phyloP scores from a whole-genome alignment of 495 filamentous ascomycete species.

The Neurospora sp. region DNA sequence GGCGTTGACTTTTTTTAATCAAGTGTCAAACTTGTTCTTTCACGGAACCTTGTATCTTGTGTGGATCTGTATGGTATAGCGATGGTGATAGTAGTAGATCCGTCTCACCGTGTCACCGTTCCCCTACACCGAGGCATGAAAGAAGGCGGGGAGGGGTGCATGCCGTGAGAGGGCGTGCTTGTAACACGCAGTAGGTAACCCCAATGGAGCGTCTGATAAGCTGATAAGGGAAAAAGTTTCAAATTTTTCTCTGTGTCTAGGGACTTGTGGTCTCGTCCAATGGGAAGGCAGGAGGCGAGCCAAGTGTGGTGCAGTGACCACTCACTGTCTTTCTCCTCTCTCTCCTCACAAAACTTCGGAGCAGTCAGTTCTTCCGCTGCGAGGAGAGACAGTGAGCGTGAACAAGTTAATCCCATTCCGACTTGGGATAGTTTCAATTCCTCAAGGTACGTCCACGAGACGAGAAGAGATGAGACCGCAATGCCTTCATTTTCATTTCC shows the following conservation, averaged over 20 bases:
- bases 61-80: not conserved
- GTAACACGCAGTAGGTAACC: not conserved
- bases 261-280: not conserved
- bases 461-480: not conserved
- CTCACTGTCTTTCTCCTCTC: not conserved
- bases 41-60: not conserved
- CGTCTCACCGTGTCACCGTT: not conserved
- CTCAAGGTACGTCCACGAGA: constrained; percentile 19
- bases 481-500: not conserved
- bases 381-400: constrained; percentile 4
- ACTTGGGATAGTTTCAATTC: constrained; percentile 21
- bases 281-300: not conserved
- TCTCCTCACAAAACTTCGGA: constrained; percentile 24
- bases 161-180: not conserved
- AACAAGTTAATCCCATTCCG: constrained; percentile 13
- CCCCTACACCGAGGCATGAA: not conserved
- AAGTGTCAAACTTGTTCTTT: not conserved
- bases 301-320: not conserved
- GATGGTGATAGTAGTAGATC: not conserved
- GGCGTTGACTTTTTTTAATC: not conserved
- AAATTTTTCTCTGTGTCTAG: not conserved
- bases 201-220: not conserved
- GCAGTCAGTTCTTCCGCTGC: constrained; percentile 28
- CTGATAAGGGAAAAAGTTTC: not conserved
- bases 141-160: not conserved